A percentile compares a stretch with the other conserved stretches of the same genome.
phyloP scores from a whole-genome alignment of 768 basidiomycete genomes.

The Xerocomus potaroensis region DNA sequence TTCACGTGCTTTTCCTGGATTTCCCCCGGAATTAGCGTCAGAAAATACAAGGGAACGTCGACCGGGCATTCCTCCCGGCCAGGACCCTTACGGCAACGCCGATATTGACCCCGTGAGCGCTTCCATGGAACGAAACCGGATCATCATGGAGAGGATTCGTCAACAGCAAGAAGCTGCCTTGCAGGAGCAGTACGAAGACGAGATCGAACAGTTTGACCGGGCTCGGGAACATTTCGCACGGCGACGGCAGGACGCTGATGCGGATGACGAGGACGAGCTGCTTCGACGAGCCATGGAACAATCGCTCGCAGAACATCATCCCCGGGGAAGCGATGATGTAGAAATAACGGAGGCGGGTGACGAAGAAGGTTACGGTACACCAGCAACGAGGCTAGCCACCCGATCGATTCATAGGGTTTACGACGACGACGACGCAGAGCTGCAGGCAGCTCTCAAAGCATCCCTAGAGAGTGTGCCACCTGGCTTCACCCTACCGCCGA shows the following conservation, averaged over 20 bases:
- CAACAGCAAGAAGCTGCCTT: constrained; percentile 65
- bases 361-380: constrained; percentile 16
- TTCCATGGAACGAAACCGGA: constrained; percentile 61
- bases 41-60: constrained; percentile 10
- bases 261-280: constrained; percentile 54
- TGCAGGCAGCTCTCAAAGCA: constrained; percentile 84
- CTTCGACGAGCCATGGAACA: constrained; percentile 40
- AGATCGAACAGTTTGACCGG: constrained; percentile 26
- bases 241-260: constrained; percentile 3
- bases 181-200: constrained; percentile 51
- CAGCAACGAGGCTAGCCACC: background rate
- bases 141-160: constrained; percentile 59
- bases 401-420: constrained; percentile 44
- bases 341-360: constrained; percentile 21
- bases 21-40: constrained; percentile 11
- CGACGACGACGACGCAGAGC: constrained; percentile 83
- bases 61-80: constrained; percentile 25
- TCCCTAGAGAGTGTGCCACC: constrained; percentile 65
- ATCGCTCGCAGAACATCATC: constrained; percentile 18
- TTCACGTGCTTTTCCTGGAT: constrained; percentile 26
- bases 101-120: constrained; percentile 54
- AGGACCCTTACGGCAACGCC: constrained; percentile 28
- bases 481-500: constrained; percentile 42
- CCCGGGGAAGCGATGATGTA: constrained; percentile 18
- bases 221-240: constrained; percentile 7